These are phyloP conservation scores for Aureobasidium sp. DNA, from an alignment of 2,329 filamentous ascomycete species.

Conservation along the genomic window DNA sequence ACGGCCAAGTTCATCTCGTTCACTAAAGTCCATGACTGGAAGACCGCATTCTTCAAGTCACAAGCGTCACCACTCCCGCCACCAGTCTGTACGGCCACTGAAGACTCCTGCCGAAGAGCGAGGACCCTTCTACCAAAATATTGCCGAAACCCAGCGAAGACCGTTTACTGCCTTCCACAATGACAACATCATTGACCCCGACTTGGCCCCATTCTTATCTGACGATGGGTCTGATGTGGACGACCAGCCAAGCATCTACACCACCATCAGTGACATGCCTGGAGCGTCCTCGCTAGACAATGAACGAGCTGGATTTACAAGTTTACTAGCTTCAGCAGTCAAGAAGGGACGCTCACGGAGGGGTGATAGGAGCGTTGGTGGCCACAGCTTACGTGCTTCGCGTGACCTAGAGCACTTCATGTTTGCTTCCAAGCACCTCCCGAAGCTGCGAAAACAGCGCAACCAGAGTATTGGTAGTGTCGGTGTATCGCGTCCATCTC, in stretches of 20 bases:
- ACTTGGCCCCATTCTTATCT: slow-evolving; percentile 90
- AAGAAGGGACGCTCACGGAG: slow-evolving; percentile 64
- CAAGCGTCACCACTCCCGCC: slow-evolving; percentile 78
- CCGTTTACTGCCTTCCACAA: slow-evolving; percentile 87
- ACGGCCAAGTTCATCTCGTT: slow-evolving; percentile 85
- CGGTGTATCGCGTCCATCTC: slow-evolving; percentile 61
- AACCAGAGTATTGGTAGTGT: slow-evolving; percentile 80
- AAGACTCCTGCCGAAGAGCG: slow-evolving; percentile 69
- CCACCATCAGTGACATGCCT: slow-evolving; percentile 43
- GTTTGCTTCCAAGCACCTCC: slow-evolving; percentile 53
- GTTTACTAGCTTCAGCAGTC: slow-evolving; percentile 57
- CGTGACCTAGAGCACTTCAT: slow-evolving; percentile 59
- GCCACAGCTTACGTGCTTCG: slow-evolving; percentile 51
- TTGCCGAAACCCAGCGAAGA: slow-evolving; percentile 46
- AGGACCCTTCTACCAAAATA: slow-evolving; percentile 76
- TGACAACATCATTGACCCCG: slow-evolving; percentile 97
- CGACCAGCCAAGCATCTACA: slow-evolving; percentile 79
- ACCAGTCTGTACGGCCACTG: slow-evolving; percentile 70
- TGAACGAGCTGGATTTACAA: slow-evolving; percentile 65
- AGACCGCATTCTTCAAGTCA: slow-evolving; percentile 72
- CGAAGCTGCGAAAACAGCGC: slow-evolving; percentile 59
- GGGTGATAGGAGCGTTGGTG: slow-evolving; percentile 67
- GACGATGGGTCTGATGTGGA: slow-evolving; percentile 74
- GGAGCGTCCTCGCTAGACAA: slow-evolving; percentile 53
- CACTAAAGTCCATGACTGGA: slow-evolving; percentile 63